Evolutionary conservation across 495 filamentous ascomycete species (phyloP).

Genomic region (Schizothecium vesticola): DNA sequence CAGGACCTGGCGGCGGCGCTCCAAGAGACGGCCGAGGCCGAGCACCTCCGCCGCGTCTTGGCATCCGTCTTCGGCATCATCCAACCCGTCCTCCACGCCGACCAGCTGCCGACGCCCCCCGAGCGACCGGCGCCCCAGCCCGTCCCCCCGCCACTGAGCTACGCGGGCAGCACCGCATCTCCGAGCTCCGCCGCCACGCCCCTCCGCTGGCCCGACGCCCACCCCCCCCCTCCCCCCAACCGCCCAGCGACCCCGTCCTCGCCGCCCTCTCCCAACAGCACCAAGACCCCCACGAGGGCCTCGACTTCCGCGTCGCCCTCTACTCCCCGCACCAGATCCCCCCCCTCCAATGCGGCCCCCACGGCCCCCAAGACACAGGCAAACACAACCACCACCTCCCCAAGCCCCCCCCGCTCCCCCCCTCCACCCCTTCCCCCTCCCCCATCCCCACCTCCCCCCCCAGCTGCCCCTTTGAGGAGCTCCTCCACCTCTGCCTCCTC

Average conservation of each 20-base stretch:
- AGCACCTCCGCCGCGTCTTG: constrained; percentile 59
- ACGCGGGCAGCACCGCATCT: not conserved
- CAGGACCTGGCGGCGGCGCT: constrained; percentile 68
- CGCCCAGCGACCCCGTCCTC: constrained; percentile 16
- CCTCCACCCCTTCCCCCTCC: not conserved
- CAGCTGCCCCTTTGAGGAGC: constrained; percentile 65
- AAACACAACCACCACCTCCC: constrained; percentile 26
- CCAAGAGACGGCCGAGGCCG: constrained; percentile 68
- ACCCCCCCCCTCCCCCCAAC: not conserved
- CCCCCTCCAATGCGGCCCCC: constrained; percentile 31
- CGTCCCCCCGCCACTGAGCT: not conserved
- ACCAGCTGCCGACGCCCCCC: constrained; percentile 3
- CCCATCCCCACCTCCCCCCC: constrained; percentile 56
- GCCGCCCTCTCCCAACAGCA: constrained; percentile 46
- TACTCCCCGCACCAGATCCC: constrained; percentile 39
- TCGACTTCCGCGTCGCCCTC: constrained; percentile 56
- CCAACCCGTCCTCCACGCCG: constrained; percentile 48
- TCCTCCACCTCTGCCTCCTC: constrained; percentile 73
- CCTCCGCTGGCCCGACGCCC: constrained; percentile 13
- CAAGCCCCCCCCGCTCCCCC: constrained; percentile 20
- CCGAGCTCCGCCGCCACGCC: constrained; percentile 2
- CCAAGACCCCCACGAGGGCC: constrained; percentile 52
- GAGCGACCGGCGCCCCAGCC: not conserved
- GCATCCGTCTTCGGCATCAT: constrained; percentile 56
- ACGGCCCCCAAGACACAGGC: constrained; percentile 35